Evolutionary conservation across 352 stramenopile species (phyloP).

Genomic region (Pythium pyrilobum): DNA sequence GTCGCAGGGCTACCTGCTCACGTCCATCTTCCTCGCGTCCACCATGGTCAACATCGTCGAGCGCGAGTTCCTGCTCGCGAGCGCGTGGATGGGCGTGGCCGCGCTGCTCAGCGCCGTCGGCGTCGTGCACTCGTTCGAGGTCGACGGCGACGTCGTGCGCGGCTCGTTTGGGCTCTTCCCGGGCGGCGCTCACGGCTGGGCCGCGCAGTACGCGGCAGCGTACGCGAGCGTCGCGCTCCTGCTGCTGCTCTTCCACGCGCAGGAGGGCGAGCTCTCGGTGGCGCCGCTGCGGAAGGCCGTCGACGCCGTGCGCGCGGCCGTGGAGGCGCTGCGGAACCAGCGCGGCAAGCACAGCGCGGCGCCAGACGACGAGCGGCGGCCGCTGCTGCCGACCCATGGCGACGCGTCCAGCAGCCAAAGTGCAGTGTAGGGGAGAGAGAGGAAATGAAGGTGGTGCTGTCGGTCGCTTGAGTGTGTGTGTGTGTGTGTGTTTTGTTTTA

Average conservation of each 20-base stretch:
- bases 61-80: slow-evolving; percentile 33
- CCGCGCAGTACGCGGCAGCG: slow-evolving; percentile 12
- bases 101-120: slow-evolving; percentile 24
- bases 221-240: slow-evolving; percentile 17
- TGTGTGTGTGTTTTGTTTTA: too few relatives aligned
- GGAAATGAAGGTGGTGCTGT: not conserved
- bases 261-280: slow-evolving; percentile 19
- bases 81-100: slow-evolving; percentile 30
- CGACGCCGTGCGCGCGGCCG: not conserved
- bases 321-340: not conserved
- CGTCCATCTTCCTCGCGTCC: slow-evolving; percentile 38
- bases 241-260: slow-evolving; percentile 26
- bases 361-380: too few relatives aligned
- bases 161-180: slow-evolving; percentile 24
- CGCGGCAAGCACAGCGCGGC: too few relatives aligned
- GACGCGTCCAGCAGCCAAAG: too few relatives aligned
- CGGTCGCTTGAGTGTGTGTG: not conserved
- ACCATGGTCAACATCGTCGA: slow-evolving; percentile 48
- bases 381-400: too few relatives aligned
- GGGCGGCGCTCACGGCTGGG: slow-evolving; percentile 16
- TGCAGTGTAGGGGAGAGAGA: not conserved
- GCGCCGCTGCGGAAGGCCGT: slow-evolving; percentile 1
- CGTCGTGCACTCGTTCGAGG: slow-evolving; percentile 36
- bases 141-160: slow-evolving; percentile 25
- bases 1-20: slow-evolving; percentile 38